These are phyloP conservation scores for Tricholoma bakamatsutake DNA, from an alignment of 768 basidiomycete genomes.

Conservation along the genomic window DNA sequence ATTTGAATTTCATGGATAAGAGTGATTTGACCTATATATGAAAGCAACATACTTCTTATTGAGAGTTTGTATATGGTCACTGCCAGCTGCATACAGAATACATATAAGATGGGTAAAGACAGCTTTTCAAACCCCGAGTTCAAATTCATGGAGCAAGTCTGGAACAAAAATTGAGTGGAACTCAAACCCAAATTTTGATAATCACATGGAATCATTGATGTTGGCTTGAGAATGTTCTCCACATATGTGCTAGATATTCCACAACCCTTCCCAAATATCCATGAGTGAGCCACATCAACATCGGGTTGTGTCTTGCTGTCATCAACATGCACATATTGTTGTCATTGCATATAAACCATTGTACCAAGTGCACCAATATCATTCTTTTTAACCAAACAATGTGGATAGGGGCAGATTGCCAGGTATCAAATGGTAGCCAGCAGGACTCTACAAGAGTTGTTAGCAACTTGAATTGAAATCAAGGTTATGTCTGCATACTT, in stretches of 20 bases:
- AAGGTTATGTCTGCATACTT: slow-evolving; percentile 1
- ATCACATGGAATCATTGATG: too few relatives aligned
- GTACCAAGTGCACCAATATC: slow-evolving; percentile 24
- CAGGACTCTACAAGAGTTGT: slow-evolving; percentile 14
- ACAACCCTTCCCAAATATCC: too few relatives aligned
- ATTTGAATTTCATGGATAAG: too few relatives aligned
- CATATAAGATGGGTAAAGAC: slow-evolving; percentile 19
- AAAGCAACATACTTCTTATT: slow-evolving; percentile 8
- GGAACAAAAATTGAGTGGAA: slow-evolving; percentile 10
- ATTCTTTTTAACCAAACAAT: slow-evolving; percentile 17
- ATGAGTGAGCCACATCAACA: too few relatives aligned
- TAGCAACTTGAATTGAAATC: not conserved
- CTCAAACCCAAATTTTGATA: not conserved
- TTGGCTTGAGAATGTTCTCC: too few relatives aligned
- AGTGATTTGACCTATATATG: too few relatives aligned
- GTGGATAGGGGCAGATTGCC: slow-evolving; percentile 23
- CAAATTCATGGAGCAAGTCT: slow-evolving; percentile 3
- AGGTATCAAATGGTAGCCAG: slow-evolving; percentile 15
- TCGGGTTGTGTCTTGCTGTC: too few relatives aligned
- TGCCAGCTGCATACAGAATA: slow-evolving; percentile 10
- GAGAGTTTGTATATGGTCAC: slow-evolving; percentile 3
- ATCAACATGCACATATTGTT: too few relatives aligned
- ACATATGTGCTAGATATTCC: too few relatives aligned
- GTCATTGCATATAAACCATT: too few relatives aligned
- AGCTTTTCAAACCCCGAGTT: slow-evolving; percentile 19